phyloP scores from a whole-genome alignment of 2,329 filamentous ascomycete species.

The Fusarium verticillioides region DNA sequence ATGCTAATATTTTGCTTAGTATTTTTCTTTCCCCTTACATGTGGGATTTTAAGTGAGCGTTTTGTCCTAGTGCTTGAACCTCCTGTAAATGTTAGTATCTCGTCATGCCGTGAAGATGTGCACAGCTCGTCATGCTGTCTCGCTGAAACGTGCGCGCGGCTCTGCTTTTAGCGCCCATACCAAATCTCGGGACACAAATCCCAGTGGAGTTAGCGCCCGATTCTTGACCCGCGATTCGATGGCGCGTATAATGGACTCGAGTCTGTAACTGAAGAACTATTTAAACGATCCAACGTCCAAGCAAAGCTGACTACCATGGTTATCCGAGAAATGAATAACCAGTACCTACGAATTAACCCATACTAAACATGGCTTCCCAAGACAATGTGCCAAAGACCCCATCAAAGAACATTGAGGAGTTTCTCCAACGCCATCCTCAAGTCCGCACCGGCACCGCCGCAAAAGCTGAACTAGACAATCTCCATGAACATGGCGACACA shows the following conservation, averaged over 20 bases:
- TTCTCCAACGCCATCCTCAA: neutral
- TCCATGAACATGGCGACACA: neutral
- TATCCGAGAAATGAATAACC: too few species aligned
- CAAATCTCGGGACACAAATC: too few species aligned
- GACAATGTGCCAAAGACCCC: fast-evolving
- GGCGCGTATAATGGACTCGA: neutral
- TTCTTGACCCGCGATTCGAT: neutral
- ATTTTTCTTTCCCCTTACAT: too few species aligned
- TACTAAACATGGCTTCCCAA: neutral
- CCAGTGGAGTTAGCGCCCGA: neutral
- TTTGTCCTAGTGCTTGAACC: too few species aligned
- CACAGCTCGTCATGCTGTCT: too few species aligned
- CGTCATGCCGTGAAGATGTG: too few species aligned
- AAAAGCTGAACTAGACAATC: neutral
- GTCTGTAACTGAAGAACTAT: neutral
- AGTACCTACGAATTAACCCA: too few species aligned
- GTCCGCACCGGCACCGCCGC: neutral
- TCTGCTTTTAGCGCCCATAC: too few species aligned
- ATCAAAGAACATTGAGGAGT: neutral
- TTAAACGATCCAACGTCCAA: neutral
- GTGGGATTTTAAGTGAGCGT: too few species aligned
- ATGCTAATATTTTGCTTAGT: too few species aligned
- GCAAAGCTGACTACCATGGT: neutral
- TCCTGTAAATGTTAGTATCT: too few species aligned
- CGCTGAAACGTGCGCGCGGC: too few species aligned